phyloP scores from a whole-genome alignment of 345 rosid species.

The Bruguiera gymnorhiza region DNA sequence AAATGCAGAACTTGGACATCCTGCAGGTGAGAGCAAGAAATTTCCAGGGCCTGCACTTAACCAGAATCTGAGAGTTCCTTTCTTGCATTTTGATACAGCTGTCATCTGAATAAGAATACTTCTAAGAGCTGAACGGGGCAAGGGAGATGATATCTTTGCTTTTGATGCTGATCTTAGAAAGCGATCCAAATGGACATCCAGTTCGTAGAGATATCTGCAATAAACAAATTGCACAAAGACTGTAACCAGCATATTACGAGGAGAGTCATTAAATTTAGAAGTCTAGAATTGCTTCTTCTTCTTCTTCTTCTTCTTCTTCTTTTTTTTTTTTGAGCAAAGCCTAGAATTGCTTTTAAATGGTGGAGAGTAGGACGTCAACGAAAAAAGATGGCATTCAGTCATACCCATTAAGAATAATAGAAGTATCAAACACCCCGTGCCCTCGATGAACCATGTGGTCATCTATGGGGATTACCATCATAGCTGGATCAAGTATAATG shows the following conservation, averaged over 20 bases:
- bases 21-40: conserved; percentile 60
- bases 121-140: conserved; percentile 50
- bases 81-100: conserved; percentile 49
- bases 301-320: background rate
- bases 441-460: conserved; percentile 84
- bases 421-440: conserved; percentile 72
- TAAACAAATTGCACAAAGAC: background rate
- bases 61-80: conserved; percentile 66
- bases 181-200: conserved; percentile 64
- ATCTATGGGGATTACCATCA: conserved; percentile 70
- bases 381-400: background rate
- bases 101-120: conserved; percentile 61
- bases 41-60: conserved; percentile 67
- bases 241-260: too few species aligned
- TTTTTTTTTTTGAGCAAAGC: background rate
- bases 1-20: conserved; percentile 58
- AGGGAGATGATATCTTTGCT: conserved; percentile 58
- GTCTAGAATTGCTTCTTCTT: background rate
- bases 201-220: conserved; percentile 52
- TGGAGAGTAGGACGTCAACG: background rate
- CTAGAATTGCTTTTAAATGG: background rate
- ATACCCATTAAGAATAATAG: conserved; percentile 59
- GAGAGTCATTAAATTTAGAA: background rate
- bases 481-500: conserved; percentile 59
- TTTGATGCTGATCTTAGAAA: conserved; percentile 54